phyloP scores from a whole-genome alignment of 1,284 basidiomycete genomes.

The Rhizoctonia solani region DNA sequence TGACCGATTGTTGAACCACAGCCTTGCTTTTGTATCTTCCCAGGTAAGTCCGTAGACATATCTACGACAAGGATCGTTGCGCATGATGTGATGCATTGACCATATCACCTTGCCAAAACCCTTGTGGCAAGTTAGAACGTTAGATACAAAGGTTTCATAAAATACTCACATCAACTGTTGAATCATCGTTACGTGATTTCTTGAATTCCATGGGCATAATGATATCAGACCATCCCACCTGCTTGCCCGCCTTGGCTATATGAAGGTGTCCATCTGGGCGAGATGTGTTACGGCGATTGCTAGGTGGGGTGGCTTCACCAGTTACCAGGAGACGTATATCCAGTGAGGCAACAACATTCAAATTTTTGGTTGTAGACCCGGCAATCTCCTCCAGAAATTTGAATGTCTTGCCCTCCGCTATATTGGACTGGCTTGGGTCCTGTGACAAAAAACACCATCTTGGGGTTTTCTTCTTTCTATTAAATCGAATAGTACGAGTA shows the following conservation, averaged over 20 bases:
- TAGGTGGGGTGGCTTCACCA: too few species aligned
- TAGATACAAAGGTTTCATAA: background rate
- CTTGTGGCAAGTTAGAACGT: background rate
- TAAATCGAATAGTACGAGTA: too few species aligned
- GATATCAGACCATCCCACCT: slow-evolving; percentile 3
- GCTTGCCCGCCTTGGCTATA: background rate
- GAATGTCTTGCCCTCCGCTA: too few species aligned
- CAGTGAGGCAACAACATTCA: too few species aligned
- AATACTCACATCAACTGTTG: background rate
- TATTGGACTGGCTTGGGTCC: too few species aligned
- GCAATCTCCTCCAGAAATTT: too few species aligned
- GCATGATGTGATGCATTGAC: slow-evolving; percentile 36
- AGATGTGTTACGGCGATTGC: background rate
- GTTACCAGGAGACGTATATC: too few species aligned
- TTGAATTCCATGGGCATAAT: slow-evolving; percentile 13
- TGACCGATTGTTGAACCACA: slow-evolving; percentile 12
- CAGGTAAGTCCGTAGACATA: slow-evolving; percentile 37
- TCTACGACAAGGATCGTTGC: slow-evolving; percentile 36
- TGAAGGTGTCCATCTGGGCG: slow-evolving; percentile 1
- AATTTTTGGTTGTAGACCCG: too few species aligned
- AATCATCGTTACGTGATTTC: background rate
- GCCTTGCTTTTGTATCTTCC: slow-evolving; percentile 19
- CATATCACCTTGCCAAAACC: slow-evolving; percentile 24
- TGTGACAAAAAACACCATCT: too few species aligned
- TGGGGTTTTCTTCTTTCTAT: too few species aligned